phyloP scores from a whole-genome alignment of 495 filamentous ascomycete genomes.

The Lasiosphaeria hispida region DNA sequence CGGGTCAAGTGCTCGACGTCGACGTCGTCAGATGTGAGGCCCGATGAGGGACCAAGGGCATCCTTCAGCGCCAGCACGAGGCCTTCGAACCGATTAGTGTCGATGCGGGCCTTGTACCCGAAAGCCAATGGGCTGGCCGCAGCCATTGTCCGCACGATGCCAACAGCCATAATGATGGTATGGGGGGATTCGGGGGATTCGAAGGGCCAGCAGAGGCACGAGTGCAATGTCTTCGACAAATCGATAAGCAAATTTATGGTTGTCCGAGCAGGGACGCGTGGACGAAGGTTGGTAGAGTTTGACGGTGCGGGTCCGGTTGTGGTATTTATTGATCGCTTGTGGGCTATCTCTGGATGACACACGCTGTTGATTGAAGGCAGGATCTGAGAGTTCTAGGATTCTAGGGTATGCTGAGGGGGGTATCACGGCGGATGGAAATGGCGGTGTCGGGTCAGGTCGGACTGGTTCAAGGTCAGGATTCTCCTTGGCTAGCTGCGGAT shows the following conservation, averaged over 20 bases:
- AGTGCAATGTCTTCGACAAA: neutral
- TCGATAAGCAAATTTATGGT: no score
- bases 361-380: no score
- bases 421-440: conserved; percentile 18
- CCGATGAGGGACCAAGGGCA: conserved; percentile 72
- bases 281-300: no score
- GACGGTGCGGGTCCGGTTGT: no score
- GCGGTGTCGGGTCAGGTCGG: conserved; percentile 24
- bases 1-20: conserved; percentile 63
- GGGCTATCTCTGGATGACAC: no score
- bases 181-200: neutral
- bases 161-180: conserved; percentile 27
- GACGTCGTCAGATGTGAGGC: conserved; percentile 75
- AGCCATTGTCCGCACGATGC: conserved; percentile 12
- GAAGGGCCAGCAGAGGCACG: neutral
- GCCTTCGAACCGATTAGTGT: conserved; percentile 57
- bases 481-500: neutral
- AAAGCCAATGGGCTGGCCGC: conserved; percentile 3
- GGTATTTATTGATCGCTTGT: no score
- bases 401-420: neutral
- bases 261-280: no score
- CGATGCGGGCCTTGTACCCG: conserved; percentile 5
- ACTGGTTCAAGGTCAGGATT: neutral
- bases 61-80: conserved; percentile 70
- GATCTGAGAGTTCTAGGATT: neutral